phyloP scores from a whole-genome alignment of 306 rosid genomes.

The Delonix regia region DNA sequence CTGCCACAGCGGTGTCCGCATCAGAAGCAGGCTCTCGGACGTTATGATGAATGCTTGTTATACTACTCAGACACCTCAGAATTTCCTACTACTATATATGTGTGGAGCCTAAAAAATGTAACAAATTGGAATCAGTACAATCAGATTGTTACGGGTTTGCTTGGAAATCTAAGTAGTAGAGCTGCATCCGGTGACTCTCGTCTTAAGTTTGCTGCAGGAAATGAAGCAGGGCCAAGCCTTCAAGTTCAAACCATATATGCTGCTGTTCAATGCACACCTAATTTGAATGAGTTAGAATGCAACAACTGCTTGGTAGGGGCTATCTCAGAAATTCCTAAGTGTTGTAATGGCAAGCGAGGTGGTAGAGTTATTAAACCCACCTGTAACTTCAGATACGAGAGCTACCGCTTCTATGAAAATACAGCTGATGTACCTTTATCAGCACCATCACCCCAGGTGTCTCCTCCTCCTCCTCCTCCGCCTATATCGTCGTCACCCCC shows the following conservation, averaged over 20 bases:
- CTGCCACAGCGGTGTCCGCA: conserved; percentile 35
- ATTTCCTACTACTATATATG: background rate
- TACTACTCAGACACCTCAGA: conserved; percentile 34
- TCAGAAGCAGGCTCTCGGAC: conserved; percentile 38
- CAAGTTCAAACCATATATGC: conserved; percentile 29
- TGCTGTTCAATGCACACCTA: conserved; percentile 47
- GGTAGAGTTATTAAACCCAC: conserved; percentile 23
- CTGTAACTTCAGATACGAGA: conserved; percentile 38
- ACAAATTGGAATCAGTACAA: conserved; percentile 30
- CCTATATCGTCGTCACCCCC: background rate
- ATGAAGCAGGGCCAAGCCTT: background rate
- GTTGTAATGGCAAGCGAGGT: conserved; percentile 13
- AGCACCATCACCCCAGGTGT: background rate
- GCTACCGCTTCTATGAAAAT: background rate
- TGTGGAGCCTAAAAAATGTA: background rate
- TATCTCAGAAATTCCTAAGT: background rate
- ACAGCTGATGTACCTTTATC: background rate
- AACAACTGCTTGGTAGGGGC: conserved; percentile 19
- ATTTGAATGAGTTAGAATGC: conserved; percentile 35
- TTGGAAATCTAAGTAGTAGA: background rate
- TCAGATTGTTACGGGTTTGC: conserved; percentile 4
- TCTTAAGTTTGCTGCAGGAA: conserved; percentile 27
- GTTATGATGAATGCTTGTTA: conserved; percentile 35
- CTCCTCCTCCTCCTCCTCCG: background rate
- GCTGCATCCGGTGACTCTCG: conserved; percentile 22